phyloP scores from a whole-genome alignment of 192 early-diverging fungal species.

The Mortierella claussenii region DNA sequence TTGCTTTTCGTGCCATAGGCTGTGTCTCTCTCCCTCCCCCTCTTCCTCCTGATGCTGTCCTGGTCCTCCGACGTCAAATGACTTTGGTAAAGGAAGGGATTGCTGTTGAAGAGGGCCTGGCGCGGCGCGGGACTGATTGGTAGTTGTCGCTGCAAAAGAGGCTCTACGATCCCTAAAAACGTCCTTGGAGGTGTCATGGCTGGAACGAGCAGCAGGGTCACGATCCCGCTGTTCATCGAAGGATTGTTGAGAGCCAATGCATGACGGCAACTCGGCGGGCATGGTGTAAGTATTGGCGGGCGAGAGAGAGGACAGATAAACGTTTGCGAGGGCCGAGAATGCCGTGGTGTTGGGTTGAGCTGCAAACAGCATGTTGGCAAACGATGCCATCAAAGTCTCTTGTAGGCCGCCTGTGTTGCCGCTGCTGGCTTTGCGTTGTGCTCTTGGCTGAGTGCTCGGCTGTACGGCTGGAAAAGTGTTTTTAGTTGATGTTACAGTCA shows the following conservation, averaged over 20 bases:
- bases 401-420: too few relatives aligned
- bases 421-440: too few relatives aligned
- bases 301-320: background rate
- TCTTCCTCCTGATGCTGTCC: background rate
- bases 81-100: constrained; percentile 9
- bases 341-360: background rate
- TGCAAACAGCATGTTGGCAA: constrained; percentile 7
- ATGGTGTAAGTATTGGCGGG: too few relatives aligned
- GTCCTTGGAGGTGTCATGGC: constrained; percentile 10
- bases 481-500: too few relatives aligned
- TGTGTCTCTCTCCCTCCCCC: background rate
- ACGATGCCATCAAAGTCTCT: background rate
- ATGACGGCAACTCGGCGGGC: too few relatives aligned
- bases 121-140: constrained; percentile 3
- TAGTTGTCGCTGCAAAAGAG: background rate
- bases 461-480: too few relatives aligned
- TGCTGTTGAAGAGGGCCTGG: constrained; percentile 21
- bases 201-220: background rate
- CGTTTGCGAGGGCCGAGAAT: background rate
- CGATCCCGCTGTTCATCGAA: too few relatives aligned
- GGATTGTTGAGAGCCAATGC: too few relatives aligned
- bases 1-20: background rate
- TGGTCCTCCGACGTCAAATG: background rate
- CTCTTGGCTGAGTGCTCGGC: too few relatives aligned
- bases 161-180: constrained; percentile 12